Percentiles rank a stretch among this genome's conserved stretches.
These are phyloP conservation scores for Hydrangea macrophylla DNA, from an alignment of 148 eudicot species.

Conservation along the genomic window DNA sequence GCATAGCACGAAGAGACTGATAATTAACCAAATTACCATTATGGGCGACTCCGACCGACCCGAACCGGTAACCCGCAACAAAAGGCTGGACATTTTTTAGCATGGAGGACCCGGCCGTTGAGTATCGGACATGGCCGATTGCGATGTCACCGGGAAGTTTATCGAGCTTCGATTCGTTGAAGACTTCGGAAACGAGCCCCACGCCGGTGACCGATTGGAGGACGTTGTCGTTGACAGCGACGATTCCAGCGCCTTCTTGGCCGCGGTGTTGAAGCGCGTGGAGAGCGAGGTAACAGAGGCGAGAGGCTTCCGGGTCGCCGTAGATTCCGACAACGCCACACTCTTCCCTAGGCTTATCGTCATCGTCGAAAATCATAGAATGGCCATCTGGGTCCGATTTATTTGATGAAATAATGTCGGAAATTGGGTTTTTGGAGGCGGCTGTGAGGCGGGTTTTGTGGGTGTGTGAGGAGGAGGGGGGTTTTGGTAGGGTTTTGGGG, in stretches of 20 bases:
- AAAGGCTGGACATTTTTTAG: constrained; percentile 80
- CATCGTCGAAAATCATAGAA: background rate
- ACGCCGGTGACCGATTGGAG: constrained; percentile 49
- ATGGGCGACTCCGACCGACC: constrained; percentile 76
- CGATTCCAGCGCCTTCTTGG: constrained; percentile 69
- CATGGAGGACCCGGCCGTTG: constrained; percentile 74
- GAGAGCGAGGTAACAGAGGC: constrained; percentile 49
- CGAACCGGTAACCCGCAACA: constrained; percentile 63
- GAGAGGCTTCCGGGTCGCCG: constrained; percentile 53
- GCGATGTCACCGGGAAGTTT: constrained; percentile 53
- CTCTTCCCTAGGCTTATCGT: constrained; percentile 46
- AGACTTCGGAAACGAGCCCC: constrained; percentile 49
- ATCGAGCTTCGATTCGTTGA: constrained; percentile 44
- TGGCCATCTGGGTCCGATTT: constrained; percentile 17
- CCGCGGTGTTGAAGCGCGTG: constrained; percentile 76
- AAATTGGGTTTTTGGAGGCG: constrained; percentile 30
- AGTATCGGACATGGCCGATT: constrained; percentile 70
- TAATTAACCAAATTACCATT: constrained; percentile 84
- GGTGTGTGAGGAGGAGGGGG: constrained; percentile 11
- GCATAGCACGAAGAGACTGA: constrained; percentile 36
- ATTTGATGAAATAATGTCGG: constrained; percentile 17
- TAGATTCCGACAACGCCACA: constrained; percentile 56
- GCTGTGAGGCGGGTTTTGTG: constrained; percentile 11
- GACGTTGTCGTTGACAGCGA: constrained; percentile 35
- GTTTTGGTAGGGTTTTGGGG: constrained; percentile 10